phyloP scores from a whole-genome alignment of 1,139 yeast species.

The Diutina mesorugosa region DNA sequence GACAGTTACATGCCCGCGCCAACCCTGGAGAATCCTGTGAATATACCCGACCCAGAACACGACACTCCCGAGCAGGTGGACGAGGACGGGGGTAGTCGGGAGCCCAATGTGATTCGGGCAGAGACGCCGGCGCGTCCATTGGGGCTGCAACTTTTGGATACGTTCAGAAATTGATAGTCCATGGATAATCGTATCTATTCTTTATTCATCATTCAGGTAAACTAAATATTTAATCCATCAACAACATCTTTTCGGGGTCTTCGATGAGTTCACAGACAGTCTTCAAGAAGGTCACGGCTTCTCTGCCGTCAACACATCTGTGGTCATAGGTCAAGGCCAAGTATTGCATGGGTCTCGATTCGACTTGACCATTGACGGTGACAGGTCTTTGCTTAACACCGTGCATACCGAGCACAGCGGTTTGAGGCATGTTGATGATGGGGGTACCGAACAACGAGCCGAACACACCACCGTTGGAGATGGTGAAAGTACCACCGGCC shows the following conservation, averaged over 20 bases:
- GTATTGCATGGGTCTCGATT: constrained; percentile 99
- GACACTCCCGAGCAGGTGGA: constrained; percentile 6
- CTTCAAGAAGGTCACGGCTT: constrained; percentile 94
- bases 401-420: constrained; percentile 95
- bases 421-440: constrained; percentile 95
- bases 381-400: constrained; percentile 92
- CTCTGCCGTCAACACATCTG: constrained; percentile 97
- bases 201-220: neutral
- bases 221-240: constrained; percentile 12
- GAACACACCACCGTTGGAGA: constrained; percentile 98
- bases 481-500: constrained; percentile 99
- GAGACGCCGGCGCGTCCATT: constrained; percentile 49
- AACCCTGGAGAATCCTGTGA: neutral
- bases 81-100: constrained; percentile 10
- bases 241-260: constrained; percentile 98
- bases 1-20: constrained; percentile 12
- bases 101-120: constrained; percentile 17
- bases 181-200: neutral
- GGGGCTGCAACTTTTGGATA: constrained; percentile 45
- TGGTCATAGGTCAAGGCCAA: constrained; percentile 97
- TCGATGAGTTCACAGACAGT: constrained; percentile 94
- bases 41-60: constrained; percentile 12
- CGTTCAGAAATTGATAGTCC: constrained; percentile 26
- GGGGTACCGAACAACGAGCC: constrained; percentile 98
- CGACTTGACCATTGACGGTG: constrained; percentile 90